Evolutionary conservation across 2,329 filamentous ascomycete species (phyloP), one percentile per base, ranked within the genome.

Genomic region (Fonsecaea multimorphosa): DNA sequence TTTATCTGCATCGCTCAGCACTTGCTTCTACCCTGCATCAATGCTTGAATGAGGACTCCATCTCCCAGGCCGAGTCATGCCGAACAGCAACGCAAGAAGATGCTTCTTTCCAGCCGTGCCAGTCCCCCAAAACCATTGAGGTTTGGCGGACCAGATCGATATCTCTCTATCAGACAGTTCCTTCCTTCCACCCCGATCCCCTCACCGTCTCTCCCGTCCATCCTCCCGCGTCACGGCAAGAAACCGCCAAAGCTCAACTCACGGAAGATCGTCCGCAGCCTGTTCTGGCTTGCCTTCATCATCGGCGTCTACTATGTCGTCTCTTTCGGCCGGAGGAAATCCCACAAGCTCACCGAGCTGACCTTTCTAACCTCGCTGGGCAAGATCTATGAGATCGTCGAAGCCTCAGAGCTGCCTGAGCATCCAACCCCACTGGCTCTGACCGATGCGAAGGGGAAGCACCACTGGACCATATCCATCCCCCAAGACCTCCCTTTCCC

Each of bases 381-480:
- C 19, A 80, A 84, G 54, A 79, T 86, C 57, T 89, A 87, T 74
- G 88, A 91, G 72, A 87, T 91, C 83, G 84, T 91, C 40, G 87
- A 87, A 87, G 67, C 81, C 81, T 49, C 76, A n/a, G 66, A 69
- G 22, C 61, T 92, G n/a, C 91, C 91, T 0, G 84, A 89, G 31
- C 87, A 91, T 68, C 89, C 91, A 0, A 90, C 89, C 0, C 90
- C 91, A 0, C 83, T 95, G 22, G 83, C 91, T 5, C 82, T 93
- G 53, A 86, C 84, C 14, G 90, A 93, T 77, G 79, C 81, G 29
- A 81, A 82, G 52, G 90, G 89, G 2, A 84, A 83, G 58, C 81
- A 87, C 11, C 89, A 86, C 75, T 96, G 92, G 92, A 95, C 92
- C 0, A 85, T 96, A 11, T 92, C 87, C 1, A 93, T 96, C 40